Evolutionary conservation across 192 early-diverging fungal genomes (phyloP).

Genomic region (Hyaloraphidium curvatum): DNA sequence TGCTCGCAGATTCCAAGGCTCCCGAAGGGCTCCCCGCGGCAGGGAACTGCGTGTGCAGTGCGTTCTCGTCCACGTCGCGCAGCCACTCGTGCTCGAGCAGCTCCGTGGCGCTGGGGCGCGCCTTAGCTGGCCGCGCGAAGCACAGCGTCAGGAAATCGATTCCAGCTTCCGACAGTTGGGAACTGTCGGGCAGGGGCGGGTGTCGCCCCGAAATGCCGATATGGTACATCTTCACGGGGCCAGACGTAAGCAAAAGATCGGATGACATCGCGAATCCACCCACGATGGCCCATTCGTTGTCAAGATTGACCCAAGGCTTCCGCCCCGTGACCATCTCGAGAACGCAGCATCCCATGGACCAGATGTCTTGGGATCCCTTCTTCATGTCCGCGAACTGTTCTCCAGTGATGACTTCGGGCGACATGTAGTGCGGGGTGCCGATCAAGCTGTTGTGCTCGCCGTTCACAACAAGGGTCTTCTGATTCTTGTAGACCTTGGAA

Average conservation of each 20-base stretch:
- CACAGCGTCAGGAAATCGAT: constrained; percentile 60
- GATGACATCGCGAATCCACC: background rate
- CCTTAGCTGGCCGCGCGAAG: constrained; percentile 45
- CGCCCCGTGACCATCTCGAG: constrained; percentile 81
- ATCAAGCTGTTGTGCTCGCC: constrained; percentile 14
- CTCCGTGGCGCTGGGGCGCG: constrained; percentile 55
- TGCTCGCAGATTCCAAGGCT: too few relatives aligned
- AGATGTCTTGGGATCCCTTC: constrained; percentile 76
- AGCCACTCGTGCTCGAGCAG: constrained; percentile 59
- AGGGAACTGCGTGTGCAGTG: too few relatives aligned
- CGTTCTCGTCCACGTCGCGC: constrained; percentile 10
- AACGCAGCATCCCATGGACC: constrained; percentile 78
- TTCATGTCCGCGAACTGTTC: constrained; percentile 35
- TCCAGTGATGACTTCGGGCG: constrained; percentile 66
- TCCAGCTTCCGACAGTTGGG: constrained; percentile 40
- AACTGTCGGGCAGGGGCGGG: constrained; percentile 53
- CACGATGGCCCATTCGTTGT: constrained; percentile 77
- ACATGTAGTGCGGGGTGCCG: constrained; percentile 24
- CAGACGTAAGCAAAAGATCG: too few relatives aligned
- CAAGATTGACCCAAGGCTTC: constrained; percentile 64
- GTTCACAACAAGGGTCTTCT: constrained; percentile 32
- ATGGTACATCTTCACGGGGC: constrained; percentile 49
- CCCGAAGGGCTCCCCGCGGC: too few relatives aligned
- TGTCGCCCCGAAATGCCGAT: constrained; percentile 44
- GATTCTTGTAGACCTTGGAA: constrained; percentile 64